These are phyloP conservation scores for Rhizopogon roseolus DNA, from an alignment of 768 basidiomycete species.

Conservation along the genomic window DNA sequence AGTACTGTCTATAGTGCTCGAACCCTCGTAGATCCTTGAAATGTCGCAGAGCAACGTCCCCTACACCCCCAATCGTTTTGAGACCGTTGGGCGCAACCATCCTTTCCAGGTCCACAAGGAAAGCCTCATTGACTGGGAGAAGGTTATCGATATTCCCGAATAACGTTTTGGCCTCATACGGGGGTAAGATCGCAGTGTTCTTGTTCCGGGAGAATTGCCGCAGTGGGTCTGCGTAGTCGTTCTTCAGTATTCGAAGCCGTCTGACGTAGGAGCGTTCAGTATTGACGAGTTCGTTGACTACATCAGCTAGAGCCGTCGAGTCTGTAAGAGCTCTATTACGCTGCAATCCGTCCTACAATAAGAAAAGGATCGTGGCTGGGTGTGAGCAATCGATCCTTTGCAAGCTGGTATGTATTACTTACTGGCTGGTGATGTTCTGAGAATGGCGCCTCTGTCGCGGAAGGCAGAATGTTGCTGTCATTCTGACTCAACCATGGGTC, in stretches of 20 bases:
- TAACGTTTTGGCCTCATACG: slow-evolving; percentile 88
- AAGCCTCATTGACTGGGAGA: slow-evolving; percentile 83
- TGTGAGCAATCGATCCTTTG: neutral
- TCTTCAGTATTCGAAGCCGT: slow-evolving; percentile 76
- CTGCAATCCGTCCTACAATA: slow-evolving; percentile 25
- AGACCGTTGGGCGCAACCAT: slow-evolving; percentile 62
- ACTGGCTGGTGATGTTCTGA: slow-evolving; percentile 38
- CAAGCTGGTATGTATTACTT: slow-evolving; percentile 22
- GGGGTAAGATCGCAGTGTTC: slow-evolving; percentile 80
- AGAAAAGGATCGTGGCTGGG: neutral
- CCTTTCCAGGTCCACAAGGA: slow-evolving; percentile 77
- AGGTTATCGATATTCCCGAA: slow-evolving; percentile 94
- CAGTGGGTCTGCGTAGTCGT: slow-evolving; percentile 88
- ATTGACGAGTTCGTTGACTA: slow-evolving; percentile 80
- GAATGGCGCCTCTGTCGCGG: slow-evolving; percentile 33
- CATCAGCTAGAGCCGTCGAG: slow-evolving; percentile 60
- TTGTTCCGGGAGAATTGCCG: slow-evolving; percentile 80
- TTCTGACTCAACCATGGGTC: slow-evolving; percentile 52
- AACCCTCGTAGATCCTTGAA: slow-evolving; percentile 83
- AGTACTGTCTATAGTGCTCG: slow-evolving; percentile 89
- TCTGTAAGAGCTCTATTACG: slow-evolving; percentile 60
- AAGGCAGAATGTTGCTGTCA: slow-evolving; percentile 43
- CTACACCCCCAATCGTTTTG: slow-evolving; percentile 58
- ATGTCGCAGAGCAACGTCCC: slow-evolving; percentile 83
- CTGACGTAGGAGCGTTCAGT: slow-evolving; percentile 90